These are phyloP conservation scores for Emericellopsis cladophorae DNA, from an alignment of 2,329 filamentous ascomycete genomes.

Conservation along the genomic window DNA sequence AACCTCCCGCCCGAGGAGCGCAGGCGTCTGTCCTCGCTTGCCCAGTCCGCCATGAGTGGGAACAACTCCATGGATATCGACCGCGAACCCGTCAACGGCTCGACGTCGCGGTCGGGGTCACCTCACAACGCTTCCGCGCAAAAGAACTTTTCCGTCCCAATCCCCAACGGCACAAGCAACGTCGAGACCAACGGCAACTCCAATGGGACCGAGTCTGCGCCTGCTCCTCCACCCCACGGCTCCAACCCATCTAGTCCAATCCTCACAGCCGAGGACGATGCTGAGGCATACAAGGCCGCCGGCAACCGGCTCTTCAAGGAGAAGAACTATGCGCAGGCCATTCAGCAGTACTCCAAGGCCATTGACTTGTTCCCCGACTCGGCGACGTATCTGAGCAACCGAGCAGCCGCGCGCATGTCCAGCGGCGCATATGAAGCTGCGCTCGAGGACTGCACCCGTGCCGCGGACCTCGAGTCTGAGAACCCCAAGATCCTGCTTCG, in stretches of 20 bases:
- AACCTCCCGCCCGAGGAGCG: slow-evolving; percentile 81
- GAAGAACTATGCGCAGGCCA: slow-evolving; percentile 75
- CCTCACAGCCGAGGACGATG: slow-evolving; percentile 52
- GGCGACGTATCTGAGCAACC: slow-evolving; percentile 85
- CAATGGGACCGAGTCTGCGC: slow-evolving; percentile 26
- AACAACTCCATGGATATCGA: slow-evolving; percentile 59
- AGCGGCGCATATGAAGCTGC: slow-evolving; percentile 68
- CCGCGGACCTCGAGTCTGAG: slow-evolving; percentile 70
- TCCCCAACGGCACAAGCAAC: slow-evolving; percentile 26
- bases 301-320: slow-evolving; percentile 98
- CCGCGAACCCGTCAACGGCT: slow-evolving; percentile 41
- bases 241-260: slow-evolving; percentile 48
- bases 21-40: slow-evolving; percentile 59
- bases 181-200: slow-evolving; percentile 14
- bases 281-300: slow-evolving; percentile 80
- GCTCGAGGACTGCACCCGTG: slow-evolving; percentile 73
- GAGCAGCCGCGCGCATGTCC: slow-evolving; percentile 87
- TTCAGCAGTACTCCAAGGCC: slow-evolving; percentile 90
- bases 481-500: slow-evolving; percentile 84
- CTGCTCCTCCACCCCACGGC: slow-evolving; percentile 61
- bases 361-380: slow-evolving; percentile 79
- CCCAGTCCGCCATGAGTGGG: slow-evolving; percentile 41
- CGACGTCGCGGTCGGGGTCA: slow-evolving; percentile 40
- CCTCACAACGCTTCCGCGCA: slow-evolving; percentile 21
- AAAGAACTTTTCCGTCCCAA: slow-evolving; percentile 36